phyloP scores from a whole-genome alignment of 345 rosid species.

The Eucalyptus sp. region DNA sequence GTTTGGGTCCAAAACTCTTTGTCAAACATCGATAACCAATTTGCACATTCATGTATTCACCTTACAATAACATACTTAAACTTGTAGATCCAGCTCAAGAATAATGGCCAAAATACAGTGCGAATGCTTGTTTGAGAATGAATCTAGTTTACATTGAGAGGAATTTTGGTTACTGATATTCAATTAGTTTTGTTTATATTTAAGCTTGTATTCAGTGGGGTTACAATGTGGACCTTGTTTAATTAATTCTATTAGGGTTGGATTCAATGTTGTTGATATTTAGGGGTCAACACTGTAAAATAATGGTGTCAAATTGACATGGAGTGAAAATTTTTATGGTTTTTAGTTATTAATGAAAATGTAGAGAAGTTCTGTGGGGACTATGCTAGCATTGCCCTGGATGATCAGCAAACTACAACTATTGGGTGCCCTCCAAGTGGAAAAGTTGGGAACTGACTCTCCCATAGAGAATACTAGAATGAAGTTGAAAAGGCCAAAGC shows the following conservation, averaged over 20 bases:
- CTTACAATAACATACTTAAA: background rate
- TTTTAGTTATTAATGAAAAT: background rate
- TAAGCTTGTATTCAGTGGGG: background rate
- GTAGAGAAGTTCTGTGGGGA: background rate
- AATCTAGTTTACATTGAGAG: background rate
- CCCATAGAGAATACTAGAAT: background rate
- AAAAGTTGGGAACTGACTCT: background rate
- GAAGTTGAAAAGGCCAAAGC: background rate
- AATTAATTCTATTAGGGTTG: background rate
- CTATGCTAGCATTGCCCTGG: background rate
- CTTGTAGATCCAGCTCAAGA: background rate
- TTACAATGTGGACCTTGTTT: background rate
- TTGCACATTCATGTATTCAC: background rate
- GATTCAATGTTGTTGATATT: background rate
- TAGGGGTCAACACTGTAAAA: background rate
- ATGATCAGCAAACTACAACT: background rate
- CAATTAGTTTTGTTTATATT: background rate
- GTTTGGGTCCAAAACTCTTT: background rate
- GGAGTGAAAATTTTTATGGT: background rate
- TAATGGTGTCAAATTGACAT: background rate
- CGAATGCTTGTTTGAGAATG: background rate
- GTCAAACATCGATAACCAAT: background rate
- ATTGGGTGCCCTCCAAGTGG: background rate
- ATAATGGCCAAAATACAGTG: background rate
- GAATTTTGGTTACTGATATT: background rate